A percentile compares a stretch with the other conserved stretches of the same genome.
phyloP scores from a whole-genome alignment of 2,329 filamentous ascomycete species.

The Aspergillus luchuensis region DNA sequence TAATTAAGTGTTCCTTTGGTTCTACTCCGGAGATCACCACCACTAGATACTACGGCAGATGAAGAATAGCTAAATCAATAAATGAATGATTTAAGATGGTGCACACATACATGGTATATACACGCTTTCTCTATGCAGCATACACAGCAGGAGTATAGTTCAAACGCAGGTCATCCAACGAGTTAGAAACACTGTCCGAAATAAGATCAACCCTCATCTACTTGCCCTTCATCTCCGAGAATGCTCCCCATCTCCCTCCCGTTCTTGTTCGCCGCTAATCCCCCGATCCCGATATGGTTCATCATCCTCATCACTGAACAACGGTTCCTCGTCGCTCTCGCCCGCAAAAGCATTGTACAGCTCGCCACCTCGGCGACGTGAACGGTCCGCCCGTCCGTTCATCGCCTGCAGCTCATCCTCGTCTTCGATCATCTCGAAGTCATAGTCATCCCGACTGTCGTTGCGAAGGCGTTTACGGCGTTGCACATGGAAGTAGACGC shows the following conservation, averaged over 20 bases:
- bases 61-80: background rate
- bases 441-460: constrained; percentile 78
- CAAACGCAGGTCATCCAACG: background rate
- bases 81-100: too few relatives aligned
- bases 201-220: background rate
- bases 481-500: constrained; percentile 78
- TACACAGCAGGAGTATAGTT: background rate
- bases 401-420: constrained; percentile 60
- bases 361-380: constrained; percentile 72
- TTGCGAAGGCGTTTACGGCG: constrained; percentile 75
- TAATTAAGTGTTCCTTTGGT: too few relatives aligned
- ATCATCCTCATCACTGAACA: constrained; percentile 52
- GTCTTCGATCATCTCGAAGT: constrained; percentile 89
- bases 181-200: background rate
- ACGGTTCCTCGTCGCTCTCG: constrained; percentile 73
- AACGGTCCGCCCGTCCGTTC: constrained; percentile 53
- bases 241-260: constrained; percentile 19
- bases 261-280: constrained; percentile 26
- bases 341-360: constrained; percentile 97
- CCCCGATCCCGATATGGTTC: constrained; percentile 39
- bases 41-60: background rate
- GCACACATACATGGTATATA: constrained; percentile 9
- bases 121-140: constrained; percentile 5
- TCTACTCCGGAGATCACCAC: background rate
- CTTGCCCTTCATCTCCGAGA: constrained; percentile 12